These are phyloP conservation scores for Metarhizium brunneum DNA, from an alignment of 2,329 filamentous ascomycete genomes.

Conservation along the genomic window DNA sequence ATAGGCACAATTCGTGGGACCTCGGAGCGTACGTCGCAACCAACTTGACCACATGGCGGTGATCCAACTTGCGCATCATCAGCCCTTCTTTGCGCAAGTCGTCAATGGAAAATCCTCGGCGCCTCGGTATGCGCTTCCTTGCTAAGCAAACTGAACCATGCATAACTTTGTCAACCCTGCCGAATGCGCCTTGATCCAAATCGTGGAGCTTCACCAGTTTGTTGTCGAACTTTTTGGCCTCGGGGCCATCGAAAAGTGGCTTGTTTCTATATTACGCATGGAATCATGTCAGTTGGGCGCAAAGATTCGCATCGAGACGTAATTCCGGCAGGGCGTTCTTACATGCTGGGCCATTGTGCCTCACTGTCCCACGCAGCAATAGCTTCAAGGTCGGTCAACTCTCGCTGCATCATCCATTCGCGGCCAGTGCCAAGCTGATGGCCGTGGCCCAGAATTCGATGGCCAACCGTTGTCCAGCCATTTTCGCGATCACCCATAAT, in stretches of 20 bases:
- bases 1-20: slow-evolving; percentile 31
- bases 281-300: background rate
- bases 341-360: slow-evolving; percentile 25
- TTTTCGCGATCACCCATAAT: slow-evolving; percentile 20
- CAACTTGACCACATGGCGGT: slow-evolving; percentile 37
- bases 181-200: slow-evolving; percentile 34
- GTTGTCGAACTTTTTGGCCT: slow-evolving; percentile 25
- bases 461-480: slow-evolving; percentile 25
- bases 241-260: slow-evolving; percentile 18
- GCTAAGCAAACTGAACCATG: slow-evolving; percentile 33
- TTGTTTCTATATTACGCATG: slow-evolving; percentile 16
- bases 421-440: slow-evolving; percentile 9
- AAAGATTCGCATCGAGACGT: background rate
- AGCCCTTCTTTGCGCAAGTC: slow-evolving; percentile 34
- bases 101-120: slow-evolving; percentile 28
- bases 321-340: slow-evolving; percentile 8
- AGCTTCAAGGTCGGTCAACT: slow-evolving; percentile 18
- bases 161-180: slow-evolving; percentile 33
- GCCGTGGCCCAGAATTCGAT: slow-evolving; percentile 12
- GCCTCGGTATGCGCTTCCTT: slow-evolving; percentile 31
- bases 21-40: slow-evolving; percentile 36
- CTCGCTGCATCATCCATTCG: slow-evolving; percentile 19
- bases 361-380: slow-evolving; percentile 23
- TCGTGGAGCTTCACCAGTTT: slow-evolving; percentile 21
- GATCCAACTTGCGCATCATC: slow-evolving; percentile 37